phyloP scores from a whole-genome alignment of 805 yeast genomes.

The Saccharomycopsis lassenensis region DNA sequence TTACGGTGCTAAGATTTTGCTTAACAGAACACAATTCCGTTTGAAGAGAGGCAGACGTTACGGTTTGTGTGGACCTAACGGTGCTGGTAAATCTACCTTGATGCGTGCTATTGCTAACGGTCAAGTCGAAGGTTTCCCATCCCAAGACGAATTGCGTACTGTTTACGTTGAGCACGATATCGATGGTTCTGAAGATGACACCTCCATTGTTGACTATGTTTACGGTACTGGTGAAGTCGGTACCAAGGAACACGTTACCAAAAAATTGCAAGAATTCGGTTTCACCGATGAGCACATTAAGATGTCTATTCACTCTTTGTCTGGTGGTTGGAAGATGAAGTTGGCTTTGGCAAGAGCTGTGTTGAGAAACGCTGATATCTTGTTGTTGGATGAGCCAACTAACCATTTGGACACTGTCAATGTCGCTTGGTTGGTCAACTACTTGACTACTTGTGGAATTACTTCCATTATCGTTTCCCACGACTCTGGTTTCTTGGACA shows the following conservation, averaged over 20 bases:
- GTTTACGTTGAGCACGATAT: constrained; percentile 99
- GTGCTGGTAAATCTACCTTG: constrained; percentile 99
- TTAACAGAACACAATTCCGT: constrained; percentile 98
- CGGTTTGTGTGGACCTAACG: constrained; percentile 99
- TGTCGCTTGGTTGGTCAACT: constrained; percentile 99
- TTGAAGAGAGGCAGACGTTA: constrained; percentile 98
- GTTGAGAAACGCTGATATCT: constrained; percentile 94
- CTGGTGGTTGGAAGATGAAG: constrained; percentile 99
- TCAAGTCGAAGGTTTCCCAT: constrained; percentile 99
- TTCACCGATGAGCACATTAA: constrained; percentile 88
- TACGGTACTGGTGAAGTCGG: constrained; percentile 70
- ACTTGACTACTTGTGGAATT: constrained; percentile 96
- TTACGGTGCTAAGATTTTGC: constrained; percentile 99
- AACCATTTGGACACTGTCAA: constrained; percentile 99
- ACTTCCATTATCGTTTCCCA: constrained; percentile 98
- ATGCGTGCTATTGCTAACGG: constrained; percentile 97
- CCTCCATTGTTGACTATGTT: constrained; percentile 89
- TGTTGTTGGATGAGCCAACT: constrained; percentile 98
- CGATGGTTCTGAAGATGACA: constrained; percentile 96
- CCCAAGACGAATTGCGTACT: constrained; percentile 97
- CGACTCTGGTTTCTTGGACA: constrained; percentile 99
- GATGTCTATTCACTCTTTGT: constrained; percentile 91
- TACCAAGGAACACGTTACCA: constrained; percentile 58
- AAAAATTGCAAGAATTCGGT: constrained; percentile 78
- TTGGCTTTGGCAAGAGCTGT: constrained; percentile 99